A percentile compares a stretch with the other conserved stretches of the same genome.
Conservation (phyloP, 805 yeast species). For the Nakazawaea sp. region DNA sequence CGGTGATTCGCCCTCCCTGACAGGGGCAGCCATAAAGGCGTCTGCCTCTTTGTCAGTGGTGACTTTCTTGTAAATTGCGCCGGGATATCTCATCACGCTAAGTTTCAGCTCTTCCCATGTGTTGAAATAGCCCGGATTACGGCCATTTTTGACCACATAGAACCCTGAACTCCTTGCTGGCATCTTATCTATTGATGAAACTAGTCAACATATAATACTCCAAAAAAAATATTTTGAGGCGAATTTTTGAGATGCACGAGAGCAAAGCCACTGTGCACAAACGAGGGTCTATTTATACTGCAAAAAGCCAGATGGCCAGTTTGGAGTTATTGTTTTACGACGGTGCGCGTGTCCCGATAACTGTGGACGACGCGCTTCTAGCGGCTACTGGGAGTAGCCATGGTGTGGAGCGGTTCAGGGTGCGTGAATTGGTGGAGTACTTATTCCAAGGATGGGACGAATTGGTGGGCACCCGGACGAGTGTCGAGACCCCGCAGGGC, state of each 20-base stretch:
- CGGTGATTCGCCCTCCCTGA: background rate
- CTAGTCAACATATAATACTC: too few species aligned
- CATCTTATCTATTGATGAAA: too few species aligned
- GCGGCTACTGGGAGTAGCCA: background rate
- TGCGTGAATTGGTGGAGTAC: conserved; percentile 22
- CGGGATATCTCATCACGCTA: conserved; percentile 48
- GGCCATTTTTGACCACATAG: conserved; percentile 54
- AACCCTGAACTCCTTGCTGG: too few species aligned
- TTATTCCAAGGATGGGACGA: conserved; percentile 19
- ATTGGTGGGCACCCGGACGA: conserved; percentile 11
- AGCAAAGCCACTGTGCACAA: too few species aligned
- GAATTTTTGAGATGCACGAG: too few species aligned
- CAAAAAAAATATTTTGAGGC: too few species aligned
- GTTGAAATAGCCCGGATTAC: conserved; percentile 46
- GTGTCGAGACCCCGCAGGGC: conserved; percentile 12
- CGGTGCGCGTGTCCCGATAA: background rate
- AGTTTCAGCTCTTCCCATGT: conserved; percentile 52
- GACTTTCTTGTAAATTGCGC: conserved; percentile 56
- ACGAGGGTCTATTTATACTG: too few species aligned
- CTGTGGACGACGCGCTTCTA: background rate
- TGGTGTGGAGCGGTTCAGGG: conserved; percentile 11
- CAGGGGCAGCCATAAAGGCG: conserved; percentile 21
- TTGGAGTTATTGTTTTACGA: background rate
- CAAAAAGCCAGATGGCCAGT: too few species aligned
- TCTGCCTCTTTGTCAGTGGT: conserved; percentile 39